Base-by-base conservation (phyloP, 345 rosid genomes). In the Aquilaria yunnanensis region DNA sequence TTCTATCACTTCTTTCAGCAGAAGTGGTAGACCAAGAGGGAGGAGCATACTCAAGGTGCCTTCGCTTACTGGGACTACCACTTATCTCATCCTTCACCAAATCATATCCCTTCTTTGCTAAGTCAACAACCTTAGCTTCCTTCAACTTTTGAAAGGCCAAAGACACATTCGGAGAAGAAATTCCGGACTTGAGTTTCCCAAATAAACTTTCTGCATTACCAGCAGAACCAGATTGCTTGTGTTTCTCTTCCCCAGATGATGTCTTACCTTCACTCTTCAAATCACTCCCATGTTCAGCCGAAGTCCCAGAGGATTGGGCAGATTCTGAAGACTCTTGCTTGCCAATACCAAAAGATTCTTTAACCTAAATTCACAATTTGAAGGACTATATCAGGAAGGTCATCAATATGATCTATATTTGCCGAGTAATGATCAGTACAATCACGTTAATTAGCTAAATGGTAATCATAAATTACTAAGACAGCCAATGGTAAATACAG, bases 71-170 rank as follows among this genome's bases (percentile, higher is more conserved):
- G 0, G 93, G 70, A 55, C 49, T 80, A 65, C 87, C 94, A 60
- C 61, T 79, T 74, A 95, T 51, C 74, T 95, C 99, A 55, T 95
- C 97, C 81, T 84, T 89, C 37, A 95, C 82, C 69, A 83, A 83
- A 67, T 78, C 99, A 80, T 83, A 84, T 51, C 96, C 99, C 70
- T 87, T 89, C 85, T 78, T 95, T 16, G 91, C 88, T 54, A 89
- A 56, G 70, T 95, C 93, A 68, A 83, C 65, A 53, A 85, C 88
- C 67, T 87, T 89, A 56, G 72, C 81, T 57, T 81, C 87, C 81
- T 77, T 89, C 63, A 87, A 76, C 78, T 64, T 92, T 69, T 80
- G 72, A 72, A 82, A 82, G 55, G 90, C 85, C 45, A 66, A 63
- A 3, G 87, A 77, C 14, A 88, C 78, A 72, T 82, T 89, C 14